phyloP scores from a whole-genome alignment of 768 basidiomycete species.

The Tricholoma sp. region DNA sequence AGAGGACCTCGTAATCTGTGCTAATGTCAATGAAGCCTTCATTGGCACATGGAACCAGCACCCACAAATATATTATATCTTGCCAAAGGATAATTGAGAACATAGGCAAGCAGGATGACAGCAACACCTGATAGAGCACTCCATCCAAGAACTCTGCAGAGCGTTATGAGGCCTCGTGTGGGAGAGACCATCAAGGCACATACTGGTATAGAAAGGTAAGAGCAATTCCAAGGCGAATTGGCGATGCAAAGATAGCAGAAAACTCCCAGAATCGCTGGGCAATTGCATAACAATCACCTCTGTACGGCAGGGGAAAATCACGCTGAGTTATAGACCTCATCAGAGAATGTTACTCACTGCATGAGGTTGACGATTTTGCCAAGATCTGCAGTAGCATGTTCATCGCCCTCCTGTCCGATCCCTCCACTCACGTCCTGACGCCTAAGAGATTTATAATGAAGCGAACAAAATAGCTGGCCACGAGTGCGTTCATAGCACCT shows the following conservation, averaged over 20 bases:
- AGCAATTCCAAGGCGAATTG: constrained; percentile 61
- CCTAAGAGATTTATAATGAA: constrained; percentile 66
- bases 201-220: constrained; percentile 70
- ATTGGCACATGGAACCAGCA: constrained; percentile 1
- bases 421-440: constrained; percentile 53
- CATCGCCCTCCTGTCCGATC: constrained; percentile 30
- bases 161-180: constrained; percentile 2
- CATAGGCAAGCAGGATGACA: constrained; percentile 56
- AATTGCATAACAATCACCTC: constrained; percentile 68
- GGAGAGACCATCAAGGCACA: constrained; percentile 15
- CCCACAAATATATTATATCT: constrained; percentile 60
- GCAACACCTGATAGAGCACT: constrained; percentile 67
- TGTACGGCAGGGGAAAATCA: constrained; percentile 18
- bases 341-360: constrained; percentile 39
- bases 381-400: constrained; percentile 47
- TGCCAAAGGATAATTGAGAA: constrained; percentile 64
- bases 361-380: constrained; percentile 72
- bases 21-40: neutral
- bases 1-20: constrained; percentile 48
- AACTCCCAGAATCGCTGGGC: constrained; percentile 73
- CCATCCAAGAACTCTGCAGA: constrained; percentile 66
- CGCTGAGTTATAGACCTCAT: neutral
- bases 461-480: constrained; percentile 63
- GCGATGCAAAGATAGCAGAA: constrained; percentile 56
- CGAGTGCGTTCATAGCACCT: constrained; percentile 69